Conservation (phyloP, 495 filamentous ascomycete genomes). For the Aspergillus nanangensis region DNA sequence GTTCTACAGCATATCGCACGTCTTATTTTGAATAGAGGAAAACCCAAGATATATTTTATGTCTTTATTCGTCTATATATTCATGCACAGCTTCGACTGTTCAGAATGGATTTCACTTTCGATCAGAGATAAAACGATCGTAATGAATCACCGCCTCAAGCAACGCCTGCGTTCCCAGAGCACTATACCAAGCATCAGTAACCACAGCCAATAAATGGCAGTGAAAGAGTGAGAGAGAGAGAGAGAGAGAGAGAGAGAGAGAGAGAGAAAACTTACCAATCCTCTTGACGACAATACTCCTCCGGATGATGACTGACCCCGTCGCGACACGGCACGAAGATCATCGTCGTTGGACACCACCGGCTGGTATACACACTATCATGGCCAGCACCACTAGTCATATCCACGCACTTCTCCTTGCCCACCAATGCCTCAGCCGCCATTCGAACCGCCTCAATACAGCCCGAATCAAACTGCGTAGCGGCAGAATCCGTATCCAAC, state of each 20-base stretch:
- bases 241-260: no score
- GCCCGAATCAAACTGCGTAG: conserved; percentile 58
- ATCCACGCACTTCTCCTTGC: conserved; percentile 29
- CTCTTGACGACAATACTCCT: conserved; percentile 50
- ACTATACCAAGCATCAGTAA: conserved; percentile 15
- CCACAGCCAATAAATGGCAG: neutral
- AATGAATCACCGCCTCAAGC: conserved; percentile 31
- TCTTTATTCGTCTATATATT: no score
- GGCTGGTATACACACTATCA: conserved; percentile 55
- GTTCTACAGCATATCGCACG: no score
- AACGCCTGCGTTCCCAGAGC: conserved; percentile 31
- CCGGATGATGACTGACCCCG: conserved; percentile 60
- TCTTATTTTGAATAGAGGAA: no score
- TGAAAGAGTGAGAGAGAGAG: no score
- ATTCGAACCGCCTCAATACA: conserved; percentile 57
- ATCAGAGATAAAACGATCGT: conserved; percentile 18
- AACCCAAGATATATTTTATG: no score
- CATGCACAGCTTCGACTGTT: no score
- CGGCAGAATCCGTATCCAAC: conserved; percentile 55
- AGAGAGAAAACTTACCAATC: conserved; percentile 49
- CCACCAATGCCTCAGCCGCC: conserved; percentile 47
- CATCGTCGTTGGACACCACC: conserved; percentile 55
- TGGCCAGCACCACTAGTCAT: conserved; percentile 54
- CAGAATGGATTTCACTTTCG: neutral
- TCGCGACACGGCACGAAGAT: conserved; percentile 60